phyloP scores from a whole-genome alignment of 2,329 filamentous ascomycete genomes.

The Talaromyces sp. region DNA sequence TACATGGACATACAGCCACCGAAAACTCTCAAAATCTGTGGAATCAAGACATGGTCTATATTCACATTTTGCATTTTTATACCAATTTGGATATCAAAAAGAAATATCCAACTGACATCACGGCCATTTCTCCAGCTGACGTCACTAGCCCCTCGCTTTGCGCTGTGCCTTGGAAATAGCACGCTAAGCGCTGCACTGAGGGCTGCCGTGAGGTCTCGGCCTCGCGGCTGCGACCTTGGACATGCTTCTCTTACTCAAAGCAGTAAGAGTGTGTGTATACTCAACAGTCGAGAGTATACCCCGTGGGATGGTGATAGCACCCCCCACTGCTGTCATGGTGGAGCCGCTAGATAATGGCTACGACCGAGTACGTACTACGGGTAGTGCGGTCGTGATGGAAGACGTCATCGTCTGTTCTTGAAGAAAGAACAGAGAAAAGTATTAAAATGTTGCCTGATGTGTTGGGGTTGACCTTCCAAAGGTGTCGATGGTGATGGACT shows the following conservation, averaged over 20 bases:
- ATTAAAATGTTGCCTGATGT: no score
- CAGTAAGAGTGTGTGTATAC: not conserved
- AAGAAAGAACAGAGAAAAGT: not conserved
- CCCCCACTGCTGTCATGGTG: not conserved
- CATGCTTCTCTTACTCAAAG: not conserved
- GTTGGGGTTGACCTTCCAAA: no score
- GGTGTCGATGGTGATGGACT: not conserved
- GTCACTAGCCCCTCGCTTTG: not conserved
- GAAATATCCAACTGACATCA: no score
- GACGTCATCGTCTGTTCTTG: not conserved
- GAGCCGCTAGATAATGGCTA: not conserved
- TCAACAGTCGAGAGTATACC: no score
- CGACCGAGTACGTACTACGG: not conserved
- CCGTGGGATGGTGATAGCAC: not conserved
- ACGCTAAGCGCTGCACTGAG: constrained; percentile 3
- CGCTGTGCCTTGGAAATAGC: constrained; percentile 9
- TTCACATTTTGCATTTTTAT: no score
- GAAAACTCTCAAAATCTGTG: no score
- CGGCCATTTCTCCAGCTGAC: not conserved
- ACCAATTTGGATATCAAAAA: no score
- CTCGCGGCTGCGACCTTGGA: not conserved
- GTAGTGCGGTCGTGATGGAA: not conserved
- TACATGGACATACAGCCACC: no score
- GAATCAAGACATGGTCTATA: no score
- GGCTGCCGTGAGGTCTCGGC: not conserved